Base-by-base conservation (phyloP, 176 grass and related monocot species). In the Eragrostis nindensis region DNA sequence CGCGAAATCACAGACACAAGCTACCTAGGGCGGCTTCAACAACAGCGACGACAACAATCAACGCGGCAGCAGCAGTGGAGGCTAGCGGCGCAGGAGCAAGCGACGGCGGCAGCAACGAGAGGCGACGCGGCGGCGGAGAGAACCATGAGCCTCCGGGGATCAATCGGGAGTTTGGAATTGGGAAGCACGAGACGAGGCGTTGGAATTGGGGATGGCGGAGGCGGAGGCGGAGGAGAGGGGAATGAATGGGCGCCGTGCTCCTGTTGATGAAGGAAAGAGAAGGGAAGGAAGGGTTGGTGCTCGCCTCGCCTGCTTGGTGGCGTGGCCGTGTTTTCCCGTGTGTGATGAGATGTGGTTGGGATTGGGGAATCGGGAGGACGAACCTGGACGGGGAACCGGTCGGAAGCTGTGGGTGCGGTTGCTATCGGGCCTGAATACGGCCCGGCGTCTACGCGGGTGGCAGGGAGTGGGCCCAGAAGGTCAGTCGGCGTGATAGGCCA, bases 351-450 rank as follows among this genome's bases (percentile, higher is more conserved):
- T 69, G 83, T 21, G 86, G 63, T 12, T 13, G 66, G 19, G 54
- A 79, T 48, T 46, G 41, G 26, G 6, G 17, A 30, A 19, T 3
- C 49, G 62, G 89, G 77, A 59, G 89, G 81, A 91, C 47, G 89
- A 75, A 90, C 89, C 84, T 87, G 89, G 89, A 90, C 60, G 88
- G 80, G 53, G 78, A 64, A 83, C 75, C 84, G 84, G 84, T 40
- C 64, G 63, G 19, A 39, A 65, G 24, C 41, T 67, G 83, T 79
- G 75, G 61, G 18, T 11, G 68, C 27, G 8, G 80, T 18, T 6
- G 47, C 14, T 30, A 6, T 38, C 50, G 53, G 26, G 41, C n/a
- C n/a, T n/a, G n/a, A n/a, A n/a, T n/a, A n/a, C 24, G 22, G 57
- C 57, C 57, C 57, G 57, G 26, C 24, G 59, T 19, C 2, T 45